These are phyloP conservation scores for Diaporthe vexans DNA, from an alignment of 2,329 filamentous ascomycete species.

Conservation along the genomic window DNA sequence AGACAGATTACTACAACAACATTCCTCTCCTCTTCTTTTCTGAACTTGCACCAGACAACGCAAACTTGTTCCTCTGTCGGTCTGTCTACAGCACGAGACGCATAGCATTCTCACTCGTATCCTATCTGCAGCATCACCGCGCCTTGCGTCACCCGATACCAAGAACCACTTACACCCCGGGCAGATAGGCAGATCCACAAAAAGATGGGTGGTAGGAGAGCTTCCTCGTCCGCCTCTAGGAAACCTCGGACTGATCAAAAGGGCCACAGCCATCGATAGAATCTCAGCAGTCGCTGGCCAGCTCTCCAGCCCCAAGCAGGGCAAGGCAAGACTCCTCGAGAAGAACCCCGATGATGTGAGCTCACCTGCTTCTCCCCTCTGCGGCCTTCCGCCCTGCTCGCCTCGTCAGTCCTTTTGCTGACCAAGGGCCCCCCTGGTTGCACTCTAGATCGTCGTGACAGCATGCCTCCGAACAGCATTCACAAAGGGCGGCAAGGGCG, in stretches of 20 bases:
- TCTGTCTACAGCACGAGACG: slow-evolving; percentile 7
- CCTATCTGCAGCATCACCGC: not conserved
- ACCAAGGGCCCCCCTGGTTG: not conserved
- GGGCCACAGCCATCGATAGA: slow-evolving; percentile 65
- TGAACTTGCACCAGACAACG: slow-evolving; percentile 2
- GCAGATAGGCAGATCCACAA: slow-evolving; percentile 32
- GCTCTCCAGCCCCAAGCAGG: slow-evolving; percentile 63
- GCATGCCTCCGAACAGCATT: slow-evolving; percentile 91
- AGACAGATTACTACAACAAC: slow-evolving; percentile 23
- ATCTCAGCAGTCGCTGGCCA: slow-evolving; percentile 74
- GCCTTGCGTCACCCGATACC: not conserved
- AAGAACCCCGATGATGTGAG: slow-evolving; percentile 78
- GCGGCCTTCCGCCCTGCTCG: not conserved
- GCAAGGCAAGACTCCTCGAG: slow-evolving; percentile 70
- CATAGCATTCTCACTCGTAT: not conserved
- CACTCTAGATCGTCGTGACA: slow-evolving; percentile 83
- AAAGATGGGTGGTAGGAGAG: slow-evolving; percentile 45
- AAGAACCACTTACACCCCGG: slow-evolving; percentile 6
- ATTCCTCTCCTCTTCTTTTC: slow-evolving; percentile 25
- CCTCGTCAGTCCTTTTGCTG: not conserved
- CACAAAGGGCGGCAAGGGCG: slow-evolving; percentile 92
- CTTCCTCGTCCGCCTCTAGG: not conserved
- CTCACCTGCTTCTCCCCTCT: slow-evolving; percentile 33
- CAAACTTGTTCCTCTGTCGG: not conserved
- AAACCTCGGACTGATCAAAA: slow-evolving; percentile 14